phyloP scores from a whole-genome alignment of 495 filamentous ascomycete genomes.

The Lasiosphaeria miniovina region DNA sequence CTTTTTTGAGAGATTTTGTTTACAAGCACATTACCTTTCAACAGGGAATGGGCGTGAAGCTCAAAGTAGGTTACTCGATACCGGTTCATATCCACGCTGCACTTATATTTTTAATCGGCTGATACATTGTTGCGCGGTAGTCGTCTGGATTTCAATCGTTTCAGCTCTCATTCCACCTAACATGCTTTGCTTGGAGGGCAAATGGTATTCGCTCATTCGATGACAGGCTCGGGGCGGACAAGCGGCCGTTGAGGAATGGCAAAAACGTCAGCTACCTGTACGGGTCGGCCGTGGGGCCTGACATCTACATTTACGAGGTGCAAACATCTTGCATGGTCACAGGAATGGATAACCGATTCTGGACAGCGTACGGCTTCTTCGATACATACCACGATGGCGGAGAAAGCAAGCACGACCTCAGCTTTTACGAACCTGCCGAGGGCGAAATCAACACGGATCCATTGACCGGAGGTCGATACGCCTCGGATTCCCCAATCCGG shows the following conservation, averaged over 20 bases:
- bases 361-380: conserved; percentile 21
- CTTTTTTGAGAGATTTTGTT: conserved; percentile 14
- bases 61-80: conserved; percentile 15
- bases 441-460: conserved; percentile 6
- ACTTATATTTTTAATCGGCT: too few species aligned
- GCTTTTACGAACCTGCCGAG: conserved; percentile 1
- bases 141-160: conserved; percentile 1
- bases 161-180: conserved; percentile 19
- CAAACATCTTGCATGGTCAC: conserved; percentile 20
- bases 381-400: conserved; percentile 24
- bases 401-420: conserved; percentile 14
- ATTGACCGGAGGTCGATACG: conserved; percentile 2
- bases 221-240: background rate
- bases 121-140: too few species aligned
- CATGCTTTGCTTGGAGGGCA: conserved; percentile 16
- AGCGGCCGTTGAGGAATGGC: conserved; percentile 3
- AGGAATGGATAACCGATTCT: conserved; percentile 17
- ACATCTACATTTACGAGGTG: conserved; percentile 16
- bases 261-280: conserved; percentile 2
- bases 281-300: background rate
- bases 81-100: too few species aligned
- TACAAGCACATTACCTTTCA: conserved; percentile 22
- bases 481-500: background rate
- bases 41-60: conserved; percentile 7
- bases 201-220: background rate